Evolutionary conservation across 306 rosid genomes (phyloP), one percentile per base, ranked within the genome.

Genomic region (Cicer judaicum): DNA sequence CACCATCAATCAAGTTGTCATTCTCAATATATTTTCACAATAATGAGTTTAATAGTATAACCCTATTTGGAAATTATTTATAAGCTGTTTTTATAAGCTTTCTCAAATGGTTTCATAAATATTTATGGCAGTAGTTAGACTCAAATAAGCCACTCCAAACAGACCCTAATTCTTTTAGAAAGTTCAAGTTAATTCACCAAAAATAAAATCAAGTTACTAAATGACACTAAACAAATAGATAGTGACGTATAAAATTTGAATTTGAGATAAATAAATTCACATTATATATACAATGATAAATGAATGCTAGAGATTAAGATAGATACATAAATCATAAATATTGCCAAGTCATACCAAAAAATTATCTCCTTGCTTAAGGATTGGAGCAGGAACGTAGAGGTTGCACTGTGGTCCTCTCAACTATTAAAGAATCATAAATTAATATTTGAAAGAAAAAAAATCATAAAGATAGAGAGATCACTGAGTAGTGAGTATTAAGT

Each of bases 361-460:
- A 78, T 94, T 91, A 68, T 86, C 78, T 74, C 93, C 96, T 24
- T 73, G 86, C 74, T 72, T 74, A 73, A 94, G 97, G 79, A 90
- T 12, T 40, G 95, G 97, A 61, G 97, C 96, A 70, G 98, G 98
- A 74, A 89, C 83, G 52, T 94, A 94, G 54, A 94, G 93, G 80
- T 74, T 91, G 92, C 98, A 94, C 64, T 94, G 97, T 34, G 98
- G 97, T 73, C 98, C 98, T 75, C 48, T 81, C 56, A 46, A 73
- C 98, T 94, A 85, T 78, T 67, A 74, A 83, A 54, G 29, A 65
- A 54, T 29, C 72, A 81, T 36, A 64, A 41, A 57, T 82, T 43
- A 64, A 70, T 77, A 55, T 49, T 76, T 46, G 13, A 41, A 67
- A 41, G 43, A 15, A 60, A 75, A 76, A 40, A 40, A 56, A 53